Conservation (phyloP, 257 asterid genomes). For the Rhazya stricta region DNA sequence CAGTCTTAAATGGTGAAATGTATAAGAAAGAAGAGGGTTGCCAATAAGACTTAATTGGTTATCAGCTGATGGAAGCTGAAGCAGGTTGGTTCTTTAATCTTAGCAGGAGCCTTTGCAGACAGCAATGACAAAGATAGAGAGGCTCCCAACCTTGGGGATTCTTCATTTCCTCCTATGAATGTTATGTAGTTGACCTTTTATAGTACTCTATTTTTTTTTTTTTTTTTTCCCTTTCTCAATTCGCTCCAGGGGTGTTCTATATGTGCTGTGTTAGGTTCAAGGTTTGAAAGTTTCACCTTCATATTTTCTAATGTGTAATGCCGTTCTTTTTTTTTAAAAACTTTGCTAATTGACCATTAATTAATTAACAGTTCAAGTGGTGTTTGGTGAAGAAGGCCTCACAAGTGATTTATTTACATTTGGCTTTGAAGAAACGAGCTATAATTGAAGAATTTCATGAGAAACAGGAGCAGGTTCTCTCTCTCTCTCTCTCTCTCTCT, state of each 20-base stretch:
- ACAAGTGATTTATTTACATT: slow-evolving; percentile 80
- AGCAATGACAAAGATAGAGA: background rate
- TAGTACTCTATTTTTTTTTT: too few relatives aligned
- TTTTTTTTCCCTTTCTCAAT: too few relatives aligned
- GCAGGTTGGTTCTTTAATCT: background rate
- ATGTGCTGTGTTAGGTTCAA: background rate
- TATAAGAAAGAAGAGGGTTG: too few relatives aligned
- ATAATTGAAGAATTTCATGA: slow-evolving; percentile 79
- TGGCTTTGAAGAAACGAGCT: slow-evolving; percentile 79
- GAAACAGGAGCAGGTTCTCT: slow-evolving; percentile 90
- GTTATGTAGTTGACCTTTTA: background rate
- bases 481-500: slow-evolving; percentile 24
- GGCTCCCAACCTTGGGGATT: background rate
- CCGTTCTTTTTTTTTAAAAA: background rate
- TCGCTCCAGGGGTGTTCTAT: too few relatives aligned
- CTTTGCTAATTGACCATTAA: background rate
- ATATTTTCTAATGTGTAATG: background rate
- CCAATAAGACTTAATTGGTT: background rate
- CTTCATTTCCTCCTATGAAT: background rate
- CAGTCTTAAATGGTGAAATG: background rate
- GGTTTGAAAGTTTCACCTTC: background rate
- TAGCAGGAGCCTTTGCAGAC: background rate
- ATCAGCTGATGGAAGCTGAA: background rate
- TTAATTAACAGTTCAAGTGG: slow-evolving; percentile 75
- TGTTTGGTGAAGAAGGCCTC: slow-evolving; percentile 77